Evolutionary conservation across 1,284 basidiomycete species (phyloP), one percentile per base, ranked within the genome.

Genomic region (Waitea zeae): DNA sequence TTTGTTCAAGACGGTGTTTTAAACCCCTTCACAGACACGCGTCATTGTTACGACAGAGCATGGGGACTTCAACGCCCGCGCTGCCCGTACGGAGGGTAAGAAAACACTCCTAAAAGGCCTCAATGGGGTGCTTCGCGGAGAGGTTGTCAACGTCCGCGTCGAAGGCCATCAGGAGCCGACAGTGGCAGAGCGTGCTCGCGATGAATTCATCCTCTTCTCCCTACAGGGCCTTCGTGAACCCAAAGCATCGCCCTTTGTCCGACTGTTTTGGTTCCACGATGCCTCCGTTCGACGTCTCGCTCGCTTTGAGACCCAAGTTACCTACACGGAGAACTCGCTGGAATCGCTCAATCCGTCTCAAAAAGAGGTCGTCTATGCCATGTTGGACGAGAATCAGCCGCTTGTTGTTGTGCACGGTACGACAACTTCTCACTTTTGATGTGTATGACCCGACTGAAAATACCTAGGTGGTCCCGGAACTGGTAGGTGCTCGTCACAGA

Each of bases 121-220:
- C 22, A 7, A n/a, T n/a, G 22, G 22, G 22, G 7, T 7, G 22
- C 22, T 26, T 26, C 7, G n/a, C n/a, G 22, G 22, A 7, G 22
- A 7, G 22, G 36, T 35, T 7, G 29, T 57, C 4, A 38, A 42
- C 22, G 46, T 60, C 14, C 48, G 44, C 13, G 51, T 58, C 7
- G 35, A 55, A 14, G 59, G 59, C 1, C 44, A 46, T 19, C 52
- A 52, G 34, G 49, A 54, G 15, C 41, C 44, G 12, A 54, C 51
- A 0, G 48, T 49, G 33, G 29, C 53, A 0, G 58, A 61, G 39
- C 50, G 48, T 31, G 50, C 53, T 6, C 47, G 50, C 3, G 52
- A 58, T 6, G 42, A 47, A 34, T 46, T 58, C 12, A 37, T 61
- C 26, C 43, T 54, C 5, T 38, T 37, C 13, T 32, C 52, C 17